Conservation (phyloP, 2,329 filamentous ascomycete species). For the Fusarium marasasianum region DNA sequence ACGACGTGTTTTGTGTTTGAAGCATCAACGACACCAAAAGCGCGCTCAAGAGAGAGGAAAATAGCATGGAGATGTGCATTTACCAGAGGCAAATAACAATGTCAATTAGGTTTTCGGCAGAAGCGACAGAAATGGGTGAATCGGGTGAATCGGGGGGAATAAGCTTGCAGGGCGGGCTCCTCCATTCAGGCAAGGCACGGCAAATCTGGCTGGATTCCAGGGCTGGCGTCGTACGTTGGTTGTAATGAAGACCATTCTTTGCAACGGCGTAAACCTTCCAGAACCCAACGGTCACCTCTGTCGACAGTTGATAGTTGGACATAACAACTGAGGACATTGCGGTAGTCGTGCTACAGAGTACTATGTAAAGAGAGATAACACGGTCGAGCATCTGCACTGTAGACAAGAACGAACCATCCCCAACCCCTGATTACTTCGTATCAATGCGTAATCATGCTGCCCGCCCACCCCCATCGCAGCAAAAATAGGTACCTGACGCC, state of each 20-base stretch:
- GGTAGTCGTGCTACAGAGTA: background rate
- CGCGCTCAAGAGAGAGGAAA: background rate
- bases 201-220: conserved; percentile 15
- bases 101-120: conserved; percentile 13
- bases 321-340: background rate
- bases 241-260: conserved; percentile 14
- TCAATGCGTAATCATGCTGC: conserved; percentile 24
- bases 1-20: conserved; percentile 16
- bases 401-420: background rate
- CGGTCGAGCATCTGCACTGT: background rate
- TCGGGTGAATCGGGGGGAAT: background rate
- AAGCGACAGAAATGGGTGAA: conserved; percentile 1
- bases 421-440: conserved; percentile 24
- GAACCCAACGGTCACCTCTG: background rate
- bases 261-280: conserved; percentile 1
- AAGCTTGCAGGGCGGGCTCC: background rate
- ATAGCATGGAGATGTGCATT: background rate
- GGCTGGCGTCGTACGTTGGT: conserved; percentile 9
- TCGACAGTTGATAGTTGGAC: background rate
- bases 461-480: background rate
- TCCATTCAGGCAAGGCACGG: background rate
- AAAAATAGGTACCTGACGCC: conserved; percentile 24
- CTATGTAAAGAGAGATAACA: background rate
- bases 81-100: background rate
- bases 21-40: background rate